Evolutionary conservation across 176 grass and related monocot genomes (phyloP), one percentile per base, ranked within the genome.

Genomic region (Carex littledalei): DNA sequence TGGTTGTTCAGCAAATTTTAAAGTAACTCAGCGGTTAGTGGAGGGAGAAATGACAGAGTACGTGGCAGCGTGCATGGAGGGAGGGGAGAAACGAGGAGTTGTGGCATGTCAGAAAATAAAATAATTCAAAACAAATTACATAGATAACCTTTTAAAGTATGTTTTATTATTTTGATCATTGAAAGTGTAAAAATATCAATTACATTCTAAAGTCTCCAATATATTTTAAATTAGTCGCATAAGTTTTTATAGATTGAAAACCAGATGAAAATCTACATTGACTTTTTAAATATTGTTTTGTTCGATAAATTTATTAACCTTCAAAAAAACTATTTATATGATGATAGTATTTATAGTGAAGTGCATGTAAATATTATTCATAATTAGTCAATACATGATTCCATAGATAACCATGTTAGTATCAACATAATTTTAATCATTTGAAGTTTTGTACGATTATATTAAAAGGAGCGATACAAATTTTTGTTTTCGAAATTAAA

Each of bases 31-130:
- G 64, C 87, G 67, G 85, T 55, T 15, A 8, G 70, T 7, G 86
- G 59, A 55, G 83, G 79, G 14, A 88, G 52, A 65, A 35, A 24
- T 0, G 12, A 37, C 31, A 26, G 4, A 59, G 61, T 60, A 90
- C 91, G 92, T 94, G 92, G 69, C 90, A 86, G 63, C 72, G 21
- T 92, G 94, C 94, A 92, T 91, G 94, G 47, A 39, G 26, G 62
- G 12, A 45, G 20, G 70, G 14, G 3, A 75, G 34, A 6, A n/a
- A 75, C 45, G 35, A 60, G 57, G 18, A 45, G 41, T 43, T 49
- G 41, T 14, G 41, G 9, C 3, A 49, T 74, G 70, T 74, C 70
- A 49, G 41, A 22, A 74, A 74, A 49, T 3, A 73, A 39, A 26
- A 17, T 41, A 69, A 69, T 69, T 69, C 50, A 45, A 1, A 26